Evolutionary conservation across 495 filamentous ascomycete species (phyloP).

Genomic region (Penicillium coprophilum): DNA sequence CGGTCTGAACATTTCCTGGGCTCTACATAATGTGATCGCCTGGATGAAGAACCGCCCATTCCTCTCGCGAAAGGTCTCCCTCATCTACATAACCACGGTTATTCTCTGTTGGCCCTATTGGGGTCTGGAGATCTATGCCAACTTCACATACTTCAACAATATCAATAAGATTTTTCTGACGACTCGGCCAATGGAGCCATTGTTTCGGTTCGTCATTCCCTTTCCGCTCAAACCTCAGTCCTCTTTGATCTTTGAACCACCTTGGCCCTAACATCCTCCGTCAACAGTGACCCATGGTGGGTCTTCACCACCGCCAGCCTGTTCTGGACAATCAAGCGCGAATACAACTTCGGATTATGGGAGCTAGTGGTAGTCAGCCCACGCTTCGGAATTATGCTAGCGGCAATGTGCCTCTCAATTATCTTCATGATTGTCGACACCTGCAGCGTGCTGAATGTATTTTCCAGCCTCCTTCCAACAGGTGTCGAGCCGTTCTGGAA

Average conservation of each 20-base stretch:
- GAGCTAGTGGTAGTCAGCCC: conserved; percentile 52
- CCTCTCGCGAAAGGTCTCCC: conserved; percentile 33
- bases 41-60: conserved; percentile 53
- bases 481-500: conserved; percentile 47
- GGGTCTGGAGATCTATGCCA: conserved; percentile 50
- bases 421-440: conserved; percentile 54
- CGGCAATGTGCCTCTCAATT: conserved; percentile 54
- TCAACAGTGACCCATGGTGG: conserved; percentile 60
- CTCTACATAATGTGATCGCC: conserved; percentile 49
- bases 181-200: conserved; percentile 53
- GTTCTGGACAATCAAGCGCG: conserved; percentile 54
- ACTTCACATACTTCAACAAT: conserved; percentile 52
- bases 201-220: conserved; percentile 41
- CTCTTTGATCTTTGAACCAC: neutral
- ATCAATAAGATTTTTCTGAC: conserved; percentile 50
- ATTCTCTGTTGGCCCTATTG: conserved; percentile 45
- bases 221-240: neutral
- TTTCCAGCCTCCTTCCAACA: conserved; percentile 29
- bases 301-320: conserved; percentile 51
- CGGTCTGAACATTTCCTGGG: conserved; percentile 48
- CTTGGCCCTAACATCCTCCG: neutral
- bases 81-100: conserved; percentile 43
- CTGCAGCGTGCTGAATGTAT: conserved; percentile 33
- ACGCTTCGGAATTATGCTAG: conserved; percentile 57
- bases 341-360: conserved; percentile 50